Percentiles rank a stretch among this genome's conserved stretches.
phyloP scores from a whole-genome alignment of 495 filamentous ascomycete species.

The Penicillium malachiteum region DNA sequence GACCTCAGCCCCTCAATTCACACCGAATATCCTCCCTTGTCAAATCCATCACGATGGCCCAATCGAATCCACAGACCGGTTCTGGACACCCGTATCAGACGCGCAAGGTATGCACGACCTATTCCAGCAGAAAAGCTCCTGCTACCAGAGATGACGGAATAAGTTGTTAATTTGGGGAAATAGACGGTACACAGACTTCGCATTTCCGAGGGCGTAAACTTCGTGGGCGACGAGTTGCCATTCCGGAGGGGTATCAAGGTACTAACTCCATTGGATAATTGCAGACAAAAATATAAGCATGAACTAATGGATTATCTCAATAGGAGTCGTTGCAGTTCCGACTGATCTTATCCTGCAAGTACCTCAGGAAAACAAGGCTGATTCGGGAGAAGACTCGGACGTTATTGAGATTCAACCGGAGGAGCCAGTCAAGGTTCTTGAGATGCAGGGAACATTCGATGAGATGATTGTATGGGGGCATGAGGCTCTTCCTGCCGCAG shows the following conservation, averaged over 20 bases:
- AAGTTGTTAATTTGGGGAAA: neutral
- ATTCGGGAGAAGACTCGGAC: slow-evolving; percentile 35
- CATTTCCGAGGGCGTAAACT: slow-evolving; percentile 87
- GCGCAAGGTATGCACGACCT: slow-evolving; percentile 37
- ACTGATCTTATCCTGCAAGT: slow-evolving; percentile 33
- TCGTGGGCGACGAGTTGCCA: slow-evolving; percentile 59
- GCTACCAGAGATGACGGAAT: too few relatives aligned
- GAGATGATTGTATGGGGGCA: slow-evolving; percentile 83
- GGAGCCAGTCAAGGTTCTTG: slow-evolving; percentile 57
- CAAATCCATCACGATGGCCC: slow-evolving; percentile 76
- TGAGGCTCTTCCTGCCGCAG: slow-evolving; percentile 64
- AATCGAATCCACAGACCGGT: slow-evolving; percentile 61
- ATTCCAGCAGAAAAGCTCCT: neutral
- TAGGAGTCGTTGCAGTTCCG: slow-evolving; percentile 38
- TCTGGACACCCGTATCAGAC: slow-evolving; percentile 63
- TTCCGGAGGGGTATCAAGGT: slow-evolving; percentile 79
- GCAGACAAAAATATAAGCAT: too few relatives aligned
- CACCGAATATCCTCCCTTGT: slow-evolving; percentile 82
- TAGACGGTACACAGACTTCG: slow-evolving; percentile 53
- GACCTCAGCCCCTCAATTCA: slow-evolving; percentile 33
- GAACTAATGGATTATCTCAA: too few relatives aligned
- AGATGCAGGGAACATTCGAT: slow-evolving; percentile 69
- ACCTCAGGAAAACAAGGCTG: slow-evolving; percentile 1
- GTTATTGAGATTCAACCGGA: slow-evolving; percentile 42
- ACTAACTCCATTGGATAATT: neutral